A percentile compares a stretch with the other conserved stretches of the same genome.
phyloP scores from a whole-genome alignment of 352 stramenopile species.

The Pythium monospermum region DNA sequence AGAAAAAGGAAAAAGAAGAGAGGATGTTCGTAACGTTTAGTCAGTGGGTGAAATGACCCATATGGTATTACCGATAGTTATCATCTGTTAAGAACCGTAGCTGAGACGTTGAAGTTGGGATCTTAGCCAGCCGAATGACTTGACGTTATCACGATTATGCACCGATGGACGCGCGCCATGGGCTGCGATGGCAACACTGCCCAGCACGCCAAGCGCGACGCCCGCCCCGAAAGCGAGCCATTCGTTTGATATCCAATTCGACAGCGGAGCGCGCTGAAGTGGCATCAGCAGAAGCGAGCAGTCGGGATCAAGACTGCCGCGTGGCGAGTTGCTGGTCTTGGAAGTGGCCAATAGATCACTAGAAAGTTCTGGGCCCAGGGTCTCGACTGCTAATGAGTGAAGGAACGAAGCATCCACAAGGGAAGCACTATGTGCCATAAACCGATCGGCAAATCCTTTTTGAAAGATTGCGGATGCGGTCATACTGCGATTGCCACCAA shows the following conservation, averaged over 20 bases:
- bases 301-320: background rate
- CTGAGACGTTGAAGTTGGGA: constrained; percentile 18
- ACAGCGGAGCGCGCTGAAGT: too few relatives aligned
- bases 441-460: constrained; percentile 8
- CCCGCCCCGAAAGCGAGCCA: constrained; percentile 19
- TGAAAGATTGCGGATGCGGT: background rate
- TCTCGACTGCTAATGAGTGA: constrained; percentile 1
- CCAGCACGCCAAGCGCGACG: constrained; percentile 7
- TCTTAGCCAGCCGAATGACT: background rate
- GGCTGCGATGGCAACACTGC: background rate
- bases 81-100: background rate
- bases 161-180: constrained; percentile 5
- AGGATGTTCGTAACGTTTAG: too few relatives aligned
- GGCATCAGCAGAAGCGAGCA: too few relatives aligned
- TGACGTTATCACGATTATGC: background rate
- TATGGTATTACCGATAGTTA: too few relatives aligned
- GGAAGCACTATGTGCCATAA: background rate
- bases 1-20: too few relatives aligned
- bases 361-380: constrained; percentile 3
- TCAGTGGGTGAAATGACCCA: too few relatives aligned
- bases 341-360: background rate
- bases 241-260: constrained; percentile 5
- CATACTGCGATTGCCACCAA: constrained; percentile 2
- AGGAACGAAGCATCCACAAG: constrained; percentile 15
- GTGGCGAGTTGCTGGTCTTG: background rate